Base-by-base conservation (phyloP, 2,329 filamentous ascomycete genomes). In the Phoma sp. region DNA sequence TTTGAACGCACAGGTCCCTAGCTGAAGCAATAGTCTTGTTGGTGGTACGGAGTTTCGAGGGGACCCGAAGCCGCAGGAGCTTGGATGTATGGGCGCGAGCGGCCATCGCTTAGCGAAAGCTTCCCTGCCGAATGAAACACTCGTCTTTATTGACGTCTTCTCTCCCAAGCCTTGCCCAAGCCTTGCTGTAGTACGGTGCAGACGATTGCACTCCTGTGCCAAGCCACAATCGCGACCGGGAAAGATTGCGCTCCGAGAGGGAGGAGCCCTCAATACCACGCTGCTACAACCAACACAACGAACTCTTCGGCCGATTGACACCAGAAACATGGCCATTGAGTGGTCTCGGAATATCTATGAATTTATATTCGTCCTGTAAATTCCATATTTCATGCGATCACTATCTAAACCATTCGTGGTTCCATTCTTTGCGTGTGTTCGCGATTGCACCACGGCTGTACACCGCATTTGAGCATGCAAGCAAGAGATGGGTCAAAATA, bases 1-100 rank as follows among this genome's bases (percentile, higher is more conserved):
- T 45, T 49, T 32, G 20, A 34, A 29, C 39, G 21, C n/a, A 6
- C 21, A 7, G 18, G 7, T 54, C 45, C 39, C 40, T 49, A 54
- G 45, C 6, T 54, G 51, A 49, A 54, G 45, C 51, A 49, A 49
- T 54, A 54, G 51, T 46, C 11, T 34, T 42, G 38, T 5, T 40
- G 23, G 17, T 43, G 20, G 17, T 34, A 39, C 45, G 45, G 33
- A 38, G 21, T 18, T 34, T 23, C 1, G 39, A 54, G 28, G 51
- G 39, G 51, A 42, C 6, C 42, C 37, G 37, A 37, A 7, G 36
- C n/a, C 36, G 28, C 20, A 36, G n/a, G 20, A 29, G 42, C 32
- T 36, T 25, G 32, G 26, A 38, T 38, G 21, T n/a, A 23, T 38
- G 23, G 43, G 10, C 26, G 28, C 43, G 11, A 18, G 11, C 23